Conservation (phyloP, 768 basidiomycete species). For the Leccinum subtestaceum region DNA sequence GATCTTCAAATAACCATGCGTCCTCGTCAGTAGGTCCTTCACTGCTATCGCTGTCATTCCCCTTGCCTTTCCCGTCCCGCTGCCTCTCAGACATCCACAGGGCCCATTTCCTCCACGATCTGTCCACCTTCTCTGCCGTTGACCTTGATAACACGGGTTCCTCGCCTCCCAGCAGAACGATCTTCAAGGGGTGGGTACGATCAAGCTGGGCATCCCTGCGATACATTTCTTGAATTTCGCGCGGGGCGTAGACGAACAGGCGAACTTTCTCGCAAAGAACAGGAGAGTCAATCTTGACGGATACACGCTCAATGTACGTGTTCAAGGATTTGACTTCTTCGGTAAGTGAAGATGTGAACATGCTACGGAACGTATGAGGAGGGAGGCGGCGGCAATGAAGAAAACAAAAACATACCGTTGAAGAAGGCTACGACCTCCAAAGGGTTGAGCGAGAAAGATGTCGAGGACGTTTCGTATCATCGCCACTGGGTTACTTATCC, state of each 20-base stretch:
- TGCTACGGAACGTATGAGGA: conserved; percentile 45
- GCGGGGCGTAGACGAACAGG: conserved; percentile 81
- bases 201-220: conserved; percentile 76
- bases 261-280: conserved; percentile 85
- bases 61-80: conserved; percentile 36
- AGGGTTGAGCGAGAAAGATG: conserved; percentile 94
- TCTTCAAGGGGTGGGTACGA: conserved; percentile 70
- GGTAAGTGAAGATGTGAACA: conserved; percentile 90
- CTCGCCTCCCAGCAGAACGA: conserved; percentile 77
- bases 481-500: conserved; percentile 90
- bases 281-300: conserved; percentile 86
- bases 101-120: conserved; percentile 74
- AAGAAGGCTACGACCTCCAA: conserved; percentile 87
- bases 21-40: conserved; percentile 93
- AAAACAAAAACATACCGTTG: conserved; percentile 58
- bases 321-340: conserved; percentile 86
- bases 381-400: background rate
- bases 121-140: conserved; percentile 78
- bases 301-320: conserved; percentile 85
- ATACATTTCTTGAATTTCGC: conserved; percentile 82
- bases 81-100: conserved; percentile 65
- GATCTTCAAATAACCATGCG: conserved; percentile 94
- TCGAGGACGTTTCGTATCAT: conserved; percentile 95
- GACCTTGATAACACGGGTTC: conserved; percentile 70
- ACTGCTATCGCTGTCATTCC: conserved; percentile 72